These are phyloP conservation scores for Arthrobotrys iridis DNA, from an alignment of 2,329 filamentous ascomycete genomes.

Conservation along the genomic window DNA sequence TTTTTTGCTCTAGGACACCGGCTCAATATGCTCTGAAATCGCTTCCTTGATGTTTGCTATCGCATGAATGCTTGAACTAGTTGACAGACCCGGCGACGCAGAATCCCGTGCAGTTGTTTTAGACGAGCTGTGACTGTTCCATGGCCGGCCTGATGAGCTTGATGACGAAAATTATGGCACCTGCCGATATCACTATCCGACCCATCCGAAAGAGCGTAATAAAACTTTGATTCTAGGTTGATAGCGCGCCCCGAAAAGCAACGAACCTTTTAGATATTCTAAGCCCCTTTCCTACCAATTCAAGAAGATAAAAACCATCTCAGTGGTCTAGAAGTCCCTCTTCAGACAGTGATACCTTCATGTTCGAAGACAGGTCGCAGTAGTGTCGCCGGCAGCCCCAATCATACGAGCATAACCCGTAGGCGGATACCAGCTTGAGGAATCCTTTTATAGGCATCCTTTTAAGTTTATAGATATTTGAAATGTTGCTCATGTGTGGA, in stretches of 20 bases:
- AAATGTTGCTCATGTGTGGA: not conserved
- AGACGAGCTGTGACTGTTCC: too few relatives aligned
- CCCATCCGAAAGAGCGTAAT: too few relatives aligned
- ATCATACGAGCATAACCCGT: not conserved
- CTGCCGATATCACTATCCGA: too few relatives aligned
- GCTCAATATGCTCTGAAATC: not conserved
- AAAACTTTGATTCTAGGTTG: not conserved
- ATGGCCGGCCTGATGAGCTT: too few relatives aligned
- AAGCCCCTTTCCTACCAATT: conserved; percentile 1
- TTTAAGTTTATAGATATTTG: not conserved
- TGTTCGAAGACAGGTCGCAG: not conserved
- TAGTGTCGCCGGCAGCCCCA: conserved; percentile 2
- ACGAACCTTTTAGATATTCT: too few relatives aligned
- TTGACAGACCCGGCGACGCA: not conserved
- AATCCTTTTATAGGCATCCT: not conserved
- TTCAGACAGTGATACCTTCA: conserved; percentile 3
- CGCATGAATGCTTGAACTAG: not conserved
- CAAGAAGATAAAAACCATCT: not conserved
- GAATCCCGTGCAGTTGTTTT: not conserved
- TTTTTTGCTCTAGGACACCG: not conserved
- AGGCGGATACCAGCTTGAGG: not conserved
- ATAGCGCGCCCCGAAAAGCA: not conserved
- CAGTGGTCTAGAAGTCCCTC: not conserved
- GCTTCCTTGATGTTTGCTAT: too few relatives aligned
- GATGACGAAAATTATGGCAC: too few relatives aligned